Evolutionary conservation across 495 filamentous ascomycete genomes (phyloP).

Genomic region (Hypoxylon lenormandii): DNA sequence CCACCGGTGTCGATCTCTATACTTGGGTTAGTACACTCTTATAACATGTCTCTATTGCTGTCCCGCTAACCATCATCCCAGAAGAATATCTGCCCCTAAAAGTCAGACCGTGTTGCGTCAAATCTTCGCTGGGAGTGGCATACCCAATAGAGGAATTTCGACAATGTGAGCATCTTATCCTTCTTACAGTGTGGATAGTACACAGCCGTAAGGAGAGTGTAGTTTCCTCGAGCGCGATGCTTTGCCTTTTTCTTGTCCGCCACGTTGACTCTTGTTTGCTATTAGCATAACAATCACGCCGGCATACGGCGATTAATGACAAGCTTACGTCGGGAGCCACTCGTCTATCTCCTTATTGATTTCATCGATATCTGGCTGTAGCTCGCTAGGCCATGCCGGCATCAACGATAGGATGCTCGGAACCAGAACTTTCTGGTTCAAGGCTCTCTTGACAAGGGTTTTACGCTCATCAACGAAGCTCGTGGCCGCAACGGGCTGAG

Average conservation of each 20-base stretch:
- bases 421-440: conserved; percentile 47
- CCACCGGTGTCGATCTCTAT: conserved; percentile 48
- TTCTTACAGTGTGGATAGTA: conserved; percentile 49
- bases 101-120: neutral
- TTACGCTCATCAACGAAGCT: conserved; percentile 36
- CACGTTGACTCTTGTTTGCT: conserved; percentile 36
- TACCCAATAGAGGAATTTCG: conserved; percentile 49
- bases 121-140: neutral
- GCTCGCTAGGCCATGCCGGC: conserved; percentile 44
- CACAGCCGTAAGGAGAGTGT: conserved; percentile 40
- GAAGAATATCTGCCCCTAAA: conserved; percentile 43
- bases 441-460: conserved; percentile 37
- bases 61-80: conserved; percentile 44
- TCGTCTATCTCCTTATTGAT: conserved; percentile 44
- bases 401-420: conserved; percentile 46
- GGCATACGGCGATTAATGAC: neutral
- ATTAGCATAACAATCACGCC: neutral
- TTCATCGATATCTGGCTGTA: conserved; percentile 46
- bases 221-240: conserved; percentile 45
- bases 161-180: conserved; percentile 41
- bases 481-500: neutral
- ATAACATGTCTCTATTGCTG: neutral
- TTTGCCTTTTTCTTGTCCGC: conserved; percentile 47
- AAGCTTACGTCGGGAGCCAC: conserved; percentile 45
- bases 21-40: neutral